Conservation (phyloP, 2,329 filamentous ascomycete species). For the Penicillium sp. region DNA sequence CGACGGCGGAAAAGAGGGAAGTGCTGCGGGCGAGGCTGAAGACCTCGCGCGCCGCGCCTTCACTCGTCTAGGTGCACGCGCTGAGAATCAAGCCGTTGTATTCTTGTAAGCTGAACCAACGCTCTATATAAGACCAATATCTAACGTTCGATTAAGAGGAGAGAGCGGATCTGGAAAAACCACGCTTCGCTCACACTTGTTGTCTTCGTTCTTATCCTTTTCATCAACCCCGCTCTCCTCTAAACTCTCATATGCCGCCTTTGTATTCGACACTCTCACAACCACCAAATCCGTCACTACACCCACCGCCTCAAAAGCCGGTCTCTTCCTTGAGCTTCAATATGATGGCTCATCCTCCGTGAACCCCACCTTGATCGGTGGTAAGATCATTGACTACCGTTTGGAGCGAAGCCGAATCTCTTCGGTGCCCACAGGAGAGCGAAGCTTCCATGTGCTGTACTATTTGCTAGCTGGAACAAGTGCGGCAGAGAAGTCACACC, state of each 20-base stretch:
- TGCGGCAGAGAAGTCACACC: slow-evolving; percentile 80
- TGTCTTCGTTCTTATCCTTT: slow-evolving; percentile 81
- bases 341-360: slow-evolving; percentile 86
- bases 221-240: slow-evolving; percentile 89
- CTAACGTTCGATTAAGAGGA: slow-evolving; percentile 60
- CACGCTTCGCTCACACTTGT: slow-evolving; percentile 82
- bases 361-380: slow-evolving; percentile 84
- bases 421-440: slow-evolving; percentile 88
- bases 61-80: slow-evolving; percentile 77
- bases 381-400: slow-evolving; percentile 89
- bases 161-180: slow-evolving; percentile 97
- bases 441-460: slow-evolving; percentile 94
- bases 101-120: slow-evolving; percentile 69
- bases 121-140: neutral
- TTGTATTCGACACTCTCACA: slow-evolving; percentile 92
- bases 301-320: slow-evolving; percentile 90
- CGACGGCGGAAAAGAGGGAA: slow-evolving; percentile 88
- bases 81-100: slow-evolving; percentile 87
- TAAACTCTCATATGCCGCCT: slow-evolving; percentile 89
- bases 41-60: slow-evolving; percentile 86
- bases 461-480: slow-evolving; percentile 93
- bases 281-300: slow-evolving; percentile 97
- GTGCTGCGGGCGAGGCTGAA: slow-evolving; percentile 87
- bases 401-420: slow-evolving; percentile 89
- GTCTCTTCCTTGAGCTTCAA: slow-evolving; percentile 92